Evolutionary conservation across 352 stramenopile genomes (phyloP).

Genomic region (Phytophthora cajani): DNA sequence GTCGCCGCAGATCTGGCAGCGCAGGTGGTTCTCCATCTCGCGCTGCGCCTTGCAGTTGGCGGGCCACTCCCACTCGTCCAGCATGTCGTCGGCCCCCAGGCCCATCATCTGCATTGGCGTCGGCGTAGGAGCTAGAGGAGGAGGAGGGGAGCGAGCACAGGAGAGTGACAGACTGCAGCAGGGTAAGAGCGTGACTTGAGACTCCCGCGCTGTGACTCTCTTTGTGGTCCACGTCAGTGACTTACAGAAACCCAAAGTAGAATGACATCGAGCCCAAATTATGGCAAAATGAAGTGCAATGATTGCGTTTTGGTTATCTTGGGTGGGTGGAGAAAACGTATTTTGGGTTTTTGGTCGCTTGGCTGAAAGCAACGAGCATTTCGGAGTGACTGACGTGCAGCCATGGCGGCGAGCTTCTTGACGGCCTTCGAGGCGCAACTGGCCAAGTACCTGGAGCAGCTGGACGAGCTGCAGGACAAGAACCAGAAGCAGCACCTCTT

Average conservation of each 20-base stretch:
- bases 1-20: conserved; percentile 85
- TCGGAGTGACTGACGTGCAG: neutral
- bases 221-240: neutral
- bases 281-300: too few relatives aligned
- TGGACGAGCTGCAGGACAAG: conserved; percentile 65
- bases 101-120: conserved; percentile 27
- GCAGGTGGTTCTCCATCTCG: conserved; percentile 77
- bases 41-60: conserved; percentile 58
- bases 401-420: conserved; percentile 62
- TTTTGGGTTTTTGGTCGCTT: conserved; percentile 1
- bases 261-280: too few relatives aligned
- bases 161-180: neutral
- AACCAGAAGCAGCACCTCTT: conserved; percentile 67
- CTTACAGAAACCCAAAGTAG: too few relatives aligned
- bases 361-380: conserved; percentile 7
- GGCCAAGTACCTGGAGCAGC: conserved; percentile 55
- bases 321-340: neutral
- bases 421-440: conserved; percentile 62
- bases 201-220: neutral
- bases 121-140: neutral
- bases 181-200: neutral
- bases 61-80: conserved; percentile 87
- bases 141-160: neutral
- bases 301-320: too few relatives aligned
- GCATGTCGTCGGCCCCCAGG: conserved; percentile 19